phyloP scores from a whole-genome alignment of 352 stramenopile genomes.

The Phytopythium litorale region DNA sequence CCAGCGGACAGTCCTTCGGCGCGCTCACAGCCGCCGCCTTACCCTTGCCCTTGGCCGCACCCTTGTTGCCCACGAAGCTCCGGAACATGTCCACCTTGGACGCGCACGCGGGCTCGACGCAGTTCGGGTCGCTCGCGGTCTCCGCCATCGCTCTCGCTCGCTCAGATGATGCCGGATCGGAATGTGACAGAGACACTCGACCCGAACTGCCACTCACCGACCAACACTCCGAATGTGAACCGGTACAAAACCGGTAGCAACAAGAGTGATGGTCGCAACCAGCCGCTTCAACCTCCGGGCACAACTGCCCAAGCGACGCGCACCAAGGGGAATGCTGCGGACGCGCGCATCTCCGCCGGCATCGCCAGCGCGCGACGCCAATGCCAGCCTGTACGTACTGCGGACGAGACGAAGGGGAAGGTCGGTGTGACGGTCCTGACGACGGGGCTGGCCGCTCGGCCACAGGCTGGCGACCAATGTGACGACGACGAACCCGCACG shows the following conservation, averaged over 20 bases:
- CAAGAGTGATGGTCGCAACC: constrained; percentile 3
- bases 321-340: background rate
- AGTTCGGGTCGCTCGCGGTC: constrained; percentile 71
- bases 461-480: constrained; percentile 52
- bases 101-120: constrained; percentile 78
- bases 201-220: background rate
- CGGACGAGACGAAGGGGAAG: background rate
- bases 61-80: constrained; percentile 53
- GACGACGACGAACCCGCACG: constrained; percentile 41
- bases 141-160: constrained; percentile 15
- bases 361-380: constrained; percentile 30
- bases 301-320: background rate
- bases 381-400: constrained; percentile 1
- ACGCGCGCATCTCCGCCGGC: constrained; percentile 38
- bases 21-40: background rate
- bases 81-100: constrained; percentile 87
- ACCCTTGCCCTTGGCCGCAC: background rate
- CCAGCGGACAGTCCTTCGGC: constrained; percentile 72
- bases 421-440: too few relatives aligned
- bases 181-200: constrained; percentile 8
- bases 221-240: background rate
- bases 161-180: background rate
- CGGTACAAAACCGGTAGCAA: background rate
- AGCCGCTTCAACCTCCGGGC: background rate
- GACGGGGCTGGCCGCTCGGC: background rate